Percentiles rank a stretch among this genome's conserved stretches.
Conservation (phyloP, 768 basidiomycete species). For the Asterophora lycoperdoides region DNA sequence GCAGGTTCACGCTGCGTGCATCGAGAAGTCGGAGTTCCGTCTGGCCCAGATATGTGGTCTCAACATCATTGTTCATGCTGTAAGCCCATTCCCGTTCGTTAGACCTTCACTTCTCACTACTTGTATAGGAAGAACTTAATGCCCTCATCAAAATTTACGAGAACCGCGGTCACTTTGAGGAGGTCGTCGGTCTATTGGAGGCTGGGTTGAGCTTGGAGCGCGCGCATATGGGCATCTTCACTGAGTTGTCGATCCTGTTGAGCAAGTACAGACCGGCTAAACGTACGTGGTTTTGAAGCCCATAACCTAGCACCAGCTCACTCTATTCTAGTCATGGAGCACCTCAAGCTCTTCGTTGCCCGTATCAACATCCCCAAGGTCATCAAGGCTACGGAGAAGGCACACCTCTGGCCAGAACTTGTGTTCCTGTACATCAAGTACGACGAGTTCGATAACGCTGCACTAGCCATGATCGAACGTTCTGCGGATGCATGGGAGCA, state of each 20-base stretch:
- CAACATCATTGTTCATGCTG: constrained; percentile 92
- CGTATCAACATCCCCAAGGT: constrained; percentile 99
- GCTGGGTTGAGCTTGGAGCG: constrained; percentile 95
- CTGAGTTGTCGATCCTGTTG: constrained; percentile 85
- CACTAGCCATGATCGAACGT: constrained; percentile 97
- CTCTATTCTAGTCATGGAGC: constrained; percentile 81
- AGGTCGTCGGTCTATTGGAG: constrained; percentile 86
- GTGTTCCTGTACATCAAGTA: constrained; percentile 99
- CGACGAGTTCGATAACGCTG: constrained; percentile 96
- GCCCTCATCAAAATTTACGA: constrained; percentile 82
- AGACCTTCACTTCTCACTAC: constrained; percentile 6
- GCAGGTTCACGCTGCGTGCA: constrained; percentile 97
- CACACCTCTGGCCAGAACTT: constrained; percentile 97
- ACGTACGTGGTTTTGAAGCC: constrained; percentile 44
- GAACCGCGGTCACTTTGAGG: constrained; percentile 88
- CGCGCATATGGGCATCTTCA: constrained; percentile 99
- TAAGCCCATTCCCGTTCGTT: constrained; percentile 20
- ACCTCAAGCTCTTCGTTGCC: constrained; percentile 91
- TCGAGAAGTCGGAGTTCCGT: constrained; percentile 96
- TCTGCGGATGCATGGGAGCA: constrained; percentile 99
- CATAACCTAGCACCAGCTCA: constrained; percentile 3
- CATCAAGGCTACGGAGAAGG: constrained; percentile 92
- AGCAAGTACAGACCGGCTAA: constrained; percentile 95
- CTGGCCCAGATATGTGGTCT: constrained; percentile 98
- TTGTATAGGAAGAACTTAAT: constrained; percentile 66